These are phyloP conservation scores for Neurospora terricola DNA, from an alignment of 495 filamentous ascomycete species.

Conservation along the genomic window DNA sequence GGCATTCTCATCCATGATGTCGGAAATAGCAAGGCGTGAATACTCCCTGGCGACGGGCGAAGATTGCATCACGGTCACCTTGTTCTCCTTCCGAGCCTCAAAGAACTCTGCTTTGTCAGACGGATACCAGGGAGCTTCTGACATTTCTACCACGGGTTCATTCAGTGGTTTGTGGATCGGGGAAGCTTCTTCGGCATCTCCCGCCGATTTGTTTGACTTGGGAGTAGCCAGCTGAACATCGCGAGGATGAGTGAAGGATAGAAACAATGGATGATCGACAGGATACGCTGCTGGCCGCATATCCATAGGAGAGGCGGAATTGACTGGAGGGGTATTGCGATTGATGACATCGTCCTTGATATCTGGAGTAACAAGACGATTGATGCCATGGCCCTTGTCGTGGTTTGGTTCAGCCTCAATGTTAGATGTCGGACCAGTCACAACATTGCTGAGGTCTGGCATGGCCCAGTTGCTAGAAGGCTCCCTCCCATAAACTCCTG, in stretches of 20 bases:
- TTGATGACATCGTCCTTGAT: background rate
- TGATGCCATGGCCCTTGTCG: background rate
- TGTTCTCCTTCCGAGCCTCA: slow-evolving; percentile 29
- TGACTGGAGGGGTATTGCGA: background rate
- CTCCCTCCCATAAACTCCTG: background rate
- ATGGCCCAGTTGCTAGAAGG: background rate
- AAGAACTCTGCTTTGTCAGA: slow-evolving; percentile 33
- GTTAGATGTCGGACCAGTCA: background rate
- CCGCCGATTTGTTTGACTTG: slow-evolving; percentile 12
- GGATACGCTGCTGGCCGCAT: background rate
- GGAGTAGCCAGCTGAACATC: background rate
- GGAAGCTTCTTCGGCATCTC: slow-evolving; percentile 29
- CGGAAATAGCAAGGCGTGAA: background rate
- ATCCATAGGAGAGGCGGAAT: slow-evolving; percentile 1
- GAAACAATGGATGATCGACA: background rate
- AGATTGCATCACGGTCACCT: background rate
- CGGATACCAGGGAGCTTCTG: slow-evolving; percentile 20
- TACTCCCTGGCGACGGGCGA: background rate
- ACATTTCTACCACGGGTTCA: slow-evolving; percentile 2
- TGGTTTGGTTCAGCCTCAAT: background rate
- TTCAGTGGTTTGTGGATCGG: background rate
- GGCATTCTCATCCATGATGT: background rate
- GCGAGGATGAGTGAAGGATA: slow-evolving; percentile 4
- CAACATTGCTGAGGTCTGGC: background rate
- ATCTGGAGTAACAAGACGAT: background rate